Base-by-base conservation (phyloP, 495 filamentous ascomycete genomes). In the Penicillium samsonianum region DNA sequence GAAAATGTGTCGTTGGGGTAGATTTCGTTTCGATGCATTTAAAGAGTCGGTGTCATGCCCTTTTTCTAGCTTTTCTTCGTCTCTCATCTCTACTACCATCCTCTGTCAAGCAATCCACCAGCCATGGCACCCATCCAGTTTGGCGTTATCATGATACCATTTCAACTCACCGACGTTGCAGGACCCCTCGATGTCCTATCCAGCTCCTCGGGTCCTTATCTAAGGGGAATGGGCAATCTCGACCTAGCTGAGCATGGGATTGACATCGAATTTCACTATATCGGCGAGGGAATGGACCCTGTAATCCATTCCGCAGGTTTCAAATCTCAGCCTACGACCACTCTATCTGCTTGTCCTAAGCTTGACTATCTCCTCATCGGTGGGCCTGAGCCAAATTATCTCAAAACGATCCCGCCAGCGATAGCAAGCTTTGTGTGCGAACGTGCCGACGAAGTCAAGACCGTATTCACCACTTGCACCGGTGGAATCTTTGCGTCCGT, bases 81-180 rank as follows among this genome's bases (percentile, higher is more conserved):
- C 43, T 6, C 6, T 25, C 20, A 23, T 16, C 22, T 14, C 14
- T 25, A 26, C 12, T 6, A 5, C 23, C 17, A 23, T 25, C 43
- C 6, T 45, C 43, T 23, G 16, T 23, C 17, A 22, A 25, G 9
- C 28, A 30, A 30, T 30, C 3, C 28, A 30, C 20, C 43, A 11
- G 7, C 20, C 43, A 45, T 45, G 43, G 43, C 43, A 6, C 43
- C 43, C 14, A 45, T 45, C 43, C 43, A 45, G 25, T 45, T 45
- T 25, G 43, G 43, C 7, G 23, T 45, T 11, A 28, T 45, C 43
- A 26, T 45, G 43, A 45, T 45, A 22, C 43, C 43, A 22, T 45
- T 45, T 23, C 43, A 45, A 16, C 22, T 26, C 43, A 16, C 3
- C 0, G 43, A 45, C 25, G 43, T 45, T 45, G 20, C 43, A 12